Conservation (phyloP, 2,329 filamentous ascomycete species). For the Aurifilum marmelostoma region DNA sequence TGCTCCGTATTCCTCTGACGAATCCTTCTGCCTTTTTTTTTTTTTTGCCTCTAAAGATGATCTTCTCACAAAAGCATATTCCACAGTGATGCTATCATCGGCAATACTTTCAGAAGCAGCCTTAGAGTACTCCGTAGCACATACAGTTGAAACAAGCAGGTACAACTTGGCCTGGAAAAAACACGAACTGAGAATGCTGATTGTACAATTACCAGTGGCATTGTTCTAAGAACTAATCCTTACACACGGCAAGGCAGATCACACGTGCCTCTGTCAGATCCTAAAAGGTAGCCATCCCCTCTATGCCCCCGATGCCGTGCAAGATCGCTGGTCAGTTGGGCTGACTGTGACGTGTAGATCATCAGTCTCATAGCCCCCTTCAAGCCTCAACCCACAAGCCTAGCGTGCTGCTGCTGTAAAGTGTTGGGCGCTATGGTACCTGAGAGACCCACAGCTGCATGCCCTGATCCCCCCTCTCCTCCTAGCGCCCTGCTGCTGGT, state of each 20-base stretch:
- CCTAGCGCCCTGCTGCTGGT: background rate
- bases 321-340: background rate
- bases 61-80: background rate
- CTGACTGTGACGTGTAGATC: background rate
- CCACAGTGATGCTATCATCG: background rate
- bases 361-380: background rate
- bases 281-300: background rate
- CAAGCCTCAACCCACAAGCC: background rate
- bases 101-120: background rate
- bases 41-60: too few species aligned
- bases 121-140: background rate
- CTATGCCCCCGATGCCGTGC: background rate
- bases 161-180: background rate
- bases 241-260: background rate
- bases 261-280: background rate
- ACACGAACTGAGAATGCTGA: background rate
- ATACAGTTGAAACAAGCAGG: background rate
- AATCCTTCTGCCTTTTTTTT: too few species aligned
- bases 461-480: constrained; percentile 1
- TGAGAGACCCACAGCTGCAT: background rate
- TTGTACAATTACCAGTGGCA: too few species aligned
- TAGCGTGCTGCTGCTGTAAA: background rate
- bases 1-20: background rate
- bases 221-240: too few species aligned
- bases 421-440: background rate